Percentiles rank a stretch among this genome's conserved stretches.
These are phyloP conservation scores for Jaltomata sinuosa DNA, from an alignment of 257 asterid species.

Conservation along the genomic window DNA sequence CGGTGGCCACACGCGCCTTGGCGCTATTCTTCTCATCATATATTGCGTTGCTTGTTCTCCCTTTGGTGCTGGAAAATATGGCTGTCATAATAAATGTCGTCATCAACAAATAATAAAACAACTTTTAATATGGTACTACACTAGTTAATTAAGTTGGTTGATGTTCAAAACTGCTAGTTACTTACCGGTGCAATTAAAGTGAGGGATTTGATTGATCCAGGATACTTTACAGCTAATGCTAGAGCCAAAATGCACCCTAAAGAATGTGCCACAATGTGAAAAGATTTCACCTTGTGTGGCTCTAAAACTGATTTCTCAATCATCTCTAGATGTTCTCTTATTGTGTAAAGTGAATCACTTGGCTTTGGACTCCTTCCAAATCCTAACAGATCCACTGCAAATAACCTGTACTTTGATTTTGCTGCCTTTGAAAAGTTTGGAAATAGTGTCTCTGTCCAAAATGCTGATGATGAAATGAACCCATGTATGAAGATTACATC, in stretches of 20 bases:
- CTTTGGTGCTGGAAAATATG: constrained; percentile 81
- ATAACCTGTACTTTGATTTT: constrained; percentile 59
- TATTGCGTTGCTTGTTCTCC: constrained; percentile 72
- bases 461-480: constrained; percentile 79
- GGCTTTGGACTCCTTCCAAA: constrained; percentile 97
- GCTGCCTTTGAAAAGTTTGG: constrained; percentile 67
- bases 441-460: constrained; percentile 90
- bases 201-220: constrained; percentile 54
- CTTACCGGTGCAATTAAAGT: constrained; percentile 87
- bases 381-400: constrained; percentile 87
- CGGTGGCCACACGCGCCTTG: constrained; percentile 82
- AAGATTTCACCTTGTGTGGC: constrained; percentile 54
- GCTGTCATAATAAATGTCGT: constrained; percentile 38
- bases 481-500: constrained; percentile 92
- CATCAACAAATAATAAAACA: neutral
- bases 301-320: constrained; percentile 73
- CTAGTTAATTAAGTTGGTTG: neutral
- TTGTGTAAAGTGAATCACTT: constrained; percentile 62
- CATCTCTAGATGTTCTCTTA: constrained; percentile 87
- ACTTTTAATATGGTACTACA: neutral
- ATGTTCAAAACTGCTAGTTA: neutral
- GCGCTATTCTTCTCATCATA: constrained; percentile 84
- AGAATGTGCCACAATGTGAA: constrained; percentile 96
- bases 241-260: constrained; percentile 90
- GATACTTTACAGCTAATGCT: constrained; percentile 75